A percentile compares a stretch with the other conserved stretches of the same genome.
Evolutionary conservation across 345 rosid genomes (phyloP).

Genomic region (Melaleuca alternifolia): DNA sequence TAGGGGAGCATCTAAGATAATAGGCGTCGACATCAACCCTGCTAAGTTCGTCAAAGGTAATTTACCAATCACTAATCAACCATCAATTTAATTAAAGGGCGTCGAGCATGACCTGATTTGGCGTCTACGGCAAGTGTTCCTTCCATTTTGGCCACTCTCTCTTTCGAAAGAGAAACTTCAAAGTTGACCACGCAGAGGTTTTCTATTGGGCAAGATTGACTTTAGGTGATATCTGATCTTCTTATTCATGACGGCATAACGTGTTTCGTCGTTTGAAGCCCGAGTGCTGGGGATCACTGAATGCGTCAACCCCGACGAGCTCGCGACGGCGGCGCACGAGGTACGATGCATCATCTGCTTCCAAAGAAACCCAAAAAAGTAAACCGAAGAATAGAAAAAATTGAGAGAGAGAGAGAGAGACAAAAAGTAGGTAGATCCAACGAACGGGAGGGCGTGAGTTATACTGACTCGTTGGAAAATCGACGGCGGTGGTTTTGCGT

Average conservation of each 20-base stretch:
- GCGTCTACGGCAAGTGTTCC: background rate
- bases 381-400: too few relatives aligned
- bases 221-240: background rate
- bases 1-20: constrained; percentile 54
- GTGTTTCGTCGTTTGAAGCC: background rate
- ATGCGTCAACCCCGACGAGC: constrained; percentile 20
- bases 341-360: background rate
- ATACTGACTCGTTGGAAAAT: background rate
- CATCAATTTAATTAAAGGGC: background rate
- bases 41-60: constrained; percentile 43
- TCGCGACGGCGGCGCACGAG: constrained; percentile 19
- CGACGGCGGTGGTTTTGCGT: background rate
- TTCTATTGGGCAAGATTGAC: background rate
- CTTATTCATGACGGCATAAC: background rate
- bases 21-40: constrained; percentile 48
- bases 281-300: constrained; percentile 23
- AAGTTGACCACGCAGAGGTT: too few relatives aligned
- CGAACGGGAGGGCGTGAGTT: background rate
- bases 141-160: background rate
- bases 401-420: background rate
- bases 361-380: background rate
- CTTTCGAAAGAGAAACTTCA: too few relatives aligned
- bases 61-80: too few relatives aligned
- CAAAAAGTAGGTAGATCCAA: background rate
- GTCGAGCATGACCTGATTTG: background rate